Percentiles rank a stretch among this genome's conserved stretches.
phyloP scores from a whole-genome alignment of 1,284 basidiomycete species.

The Wallemia ichthyophaga region DNA sequence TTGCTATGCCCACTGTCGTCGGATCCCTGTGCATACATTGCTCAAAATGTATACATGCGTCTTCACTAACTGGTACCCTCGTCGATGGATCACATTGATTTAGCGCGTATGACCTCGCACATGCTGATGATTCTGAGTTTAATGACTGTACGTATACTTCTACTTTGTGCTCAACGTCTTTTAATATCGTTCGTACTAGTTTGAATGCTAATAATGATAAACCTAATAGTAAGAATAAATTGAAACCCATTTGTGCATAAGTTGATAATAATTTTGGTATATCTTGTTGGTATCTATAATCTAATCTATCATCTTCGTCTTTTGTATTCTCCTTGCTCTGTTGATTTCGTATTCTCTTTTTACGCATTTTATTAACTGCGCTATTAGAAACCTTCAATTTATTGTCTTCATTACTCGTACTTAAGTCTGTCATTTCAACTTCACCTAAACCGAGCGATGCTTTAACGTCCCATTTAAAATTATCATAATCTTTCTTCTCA shows the following conservation, averaged over 20 bases:
- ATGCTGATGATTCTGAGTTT: neutral
- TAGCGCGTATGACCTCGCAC: neutral
- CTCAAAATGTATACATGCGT: neutral
- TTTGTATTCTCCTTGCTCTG: neutral
- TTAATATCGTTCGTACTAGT: neutral
- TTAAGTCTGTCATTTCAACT: neutral
- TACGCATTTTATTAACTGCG: neutral
- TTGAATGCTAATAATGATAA: neutral
- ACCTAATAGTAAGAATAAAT: neutral
- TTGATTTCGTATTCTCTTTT: neutral
- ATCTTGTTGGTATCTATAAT: neutral
- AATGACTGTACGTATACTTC: neutral
- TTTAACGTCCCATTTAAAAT: neutral
- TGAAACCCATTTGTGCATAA: neutral
- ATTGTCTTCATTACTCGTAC: neutral
- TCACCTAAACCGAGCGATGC: neutral
- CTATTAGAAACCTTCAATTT: neutral
- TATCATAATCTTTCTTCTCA: neutral
- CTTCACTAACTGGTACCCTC: neutral
- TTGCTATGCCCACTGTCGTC: neutral
- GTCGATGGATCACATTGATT: neutral
- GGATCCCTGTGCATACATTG: neutral
- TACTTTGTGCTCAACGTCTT: conserved; percentile 1
- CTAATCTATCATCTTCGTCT: neutral
- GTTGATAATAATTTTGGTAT: neutral